Base-by-base conservation (phyloP, 2,329 filamentous ascomycete species). In the Pseudocercospora crystallina region DNA sequence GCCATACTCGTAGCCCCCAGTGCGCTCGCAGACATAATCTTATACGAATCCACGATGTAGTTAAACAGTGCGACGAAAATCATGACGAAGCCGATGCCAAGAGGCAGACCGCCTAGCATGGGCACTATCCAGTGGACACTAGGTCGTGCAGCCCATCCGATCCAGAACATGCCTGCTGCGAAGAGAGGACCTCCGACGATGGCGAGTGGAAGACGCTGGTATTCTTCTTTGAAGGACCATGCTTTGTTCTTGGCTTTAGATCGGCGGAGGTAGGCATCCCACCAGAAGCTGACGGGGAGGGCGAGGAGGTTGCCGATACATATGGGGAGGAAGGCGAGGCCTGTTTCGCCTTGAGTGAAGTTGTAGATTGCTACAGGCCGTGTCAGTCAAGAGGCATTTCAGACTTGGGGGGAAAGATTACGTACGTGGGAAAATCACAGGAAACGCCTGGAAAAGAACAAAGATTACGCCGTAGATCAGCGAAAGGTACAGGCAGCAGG, bases 401-500 rank as follows among this genome's bases (percentile, higher is more conserved):
- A n/a, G n/a, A n/a, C n/a, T n/a, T n/a, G n/a, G n/a, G n/a, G n/a
- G n/a, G n/a, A n/a, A n/a, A n/a, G n/a, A n/a, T n/a, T n/a, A n/a
- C n/a, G n/a, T 56, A 2, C 53, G 45, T 29, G 36, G 49, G 17
- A 51, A 58, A 14, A 58, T 56, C 26, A 49, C 29, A 2, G 42
- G 31, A 31, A 45, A 58, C 4, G 53, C 49, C 32, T 58, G 56
- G n/a, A 58, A 53, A 10, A 56, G 33, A 32, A 58, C 86, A 73
- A 81, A 83, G 47, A 83, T 78, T 51, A 83, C 75, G 2, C 73
- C 77, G 62, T 89, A 90, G 14, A 69, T 70, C 46, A 73, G 70
- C 34, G 82, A 78, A 20, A 90, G 73, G 17, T 86, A 81, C n/a
- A 89, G 74, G 66, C 89, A 90, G 1, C 79, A 80, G 34, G 83